Conservation (phyloP, 306 rosid genomes). For the Gynostemma pentaphyllum region DNA sequence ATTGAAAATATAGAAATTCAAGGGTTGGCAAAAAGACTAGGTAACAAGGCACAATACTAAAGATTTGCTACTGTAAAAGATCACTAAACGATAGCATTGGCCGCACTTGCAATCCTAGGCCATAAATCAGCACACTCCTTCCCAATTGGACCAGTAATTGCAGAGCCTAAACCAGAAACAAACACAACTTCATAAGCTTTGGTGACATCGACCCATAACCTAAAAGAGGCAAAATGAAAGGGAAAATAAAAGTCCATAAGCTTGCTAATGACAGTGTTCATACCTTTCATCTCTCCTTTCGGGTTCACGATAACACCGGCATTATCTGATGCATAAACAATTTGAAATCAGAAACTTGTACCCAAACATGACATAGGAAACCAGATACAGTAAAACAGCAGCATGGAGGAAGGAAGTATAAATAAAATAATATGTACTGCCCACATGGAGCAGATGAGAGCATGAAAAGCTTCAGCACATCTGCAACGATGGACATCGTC, state of each 20-base stretch:
- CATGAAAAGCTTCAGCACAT: slow-evolving; percentile 15
- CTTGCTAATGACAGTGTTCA: not conserved
- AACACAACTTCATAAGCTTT: not conserved
- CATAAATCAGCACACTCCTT: slow-evolving; percentile 37
- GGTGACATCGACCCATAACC: not conserved
- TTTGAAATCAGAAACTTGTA: not conserved
- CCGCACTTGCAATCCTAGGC: slow-evolving; percentile 34
- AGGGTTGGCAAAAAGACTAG: not conserved
- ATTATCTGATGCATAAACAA: slow-evolving; percentile 11
- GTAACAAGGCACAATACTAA: not conserved
- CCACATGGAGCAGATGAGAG: slow-evolving; percentile 36
- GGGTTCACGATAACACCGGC: slow-evolving; percentile 36
- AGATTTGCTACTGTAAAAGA: not conserved
- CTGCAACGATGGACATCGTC: slow-evolving; percentile 31
- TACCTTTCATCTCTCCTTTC: slow-evolving; percentile 36
- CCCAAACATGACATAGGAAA: not conserved
- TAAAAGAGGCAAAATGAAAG: not conserved
- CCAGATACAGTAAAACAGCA: not conserved
- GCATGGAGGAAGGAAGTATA: too few relatives aligned
- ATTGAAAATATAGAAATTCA: too few relatives aligned
- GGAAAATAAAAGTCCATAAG: not conserved
- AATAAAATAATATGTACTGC: slow-evolving; percentile 9
- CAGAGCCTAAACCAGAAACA: slow-evolving; percentile 18
- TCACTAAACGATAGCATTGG: slow-evolving; percentile 26
- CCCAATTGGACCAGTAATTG: slow-evolving; percentile 28